phyloP scores from a whole-genome alignment of 148 eudicot species.

The Amaranthus cruentus region DNA sequence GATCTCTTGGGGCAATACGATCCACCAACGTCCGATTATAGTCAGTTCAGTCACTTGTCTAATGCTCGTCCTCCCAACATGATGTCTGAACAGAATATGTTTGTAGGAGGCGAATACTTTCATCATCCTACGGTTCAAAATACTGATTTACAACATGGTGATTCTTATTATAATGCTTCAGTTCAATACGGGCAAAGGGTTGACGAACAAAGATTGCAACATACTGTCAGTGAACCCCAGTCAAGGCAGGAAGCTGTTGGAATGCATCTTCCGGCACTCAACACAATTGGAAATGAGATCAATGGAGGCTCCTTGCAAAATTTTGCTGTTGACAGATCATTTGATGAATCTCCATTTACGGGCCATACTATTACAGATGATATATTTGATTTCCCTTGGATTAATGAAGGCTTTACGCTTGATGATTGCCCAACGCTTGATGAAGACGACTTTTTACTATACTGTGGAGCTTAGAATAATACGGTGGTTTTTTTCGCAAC shows the following conservation, averaged over 20 bases:
- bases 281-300: slow-evolving; percentile 33
- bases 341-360: slow-evolving; percentile 52
- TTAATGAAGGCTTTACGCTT: slow-evolving; percentile 28
- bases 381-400: slow-evolving; percentile 38
- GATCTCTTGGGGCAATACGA: slow-evolving; percentile 32
- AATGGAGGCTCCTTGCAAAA: slow-evolving; percentile 36
- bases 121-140: slow-evolving; percentile 32
- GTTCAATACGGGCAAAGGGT: slow-evolving; percentile 33
- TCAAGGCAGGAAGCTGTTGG: slow-evolving; percentile 31
- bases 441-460: slow-evolving; percentile 54
- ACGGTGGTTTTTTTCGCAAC: slow-evolving; percentile 4
- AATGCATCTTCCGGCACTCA: slow-evolving; percentile 25
- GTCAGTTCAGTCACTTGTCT: slow-evolving; percentile 33
- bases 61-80: slow-evolving; percentile 30
- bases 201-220: slow-evolving; percentile 32
- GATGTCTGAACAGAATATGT: slow-evolving; percentile 29
- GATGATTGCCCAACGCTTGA: slow-evolving; percentile 22
- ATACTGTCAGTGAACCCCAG: slow-evolving; percentile 29
- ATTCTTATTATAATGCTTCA: slow-evolving; percentile 32
- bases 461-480: slow-evolving; percentile 49
- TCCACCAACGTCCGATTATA: slow-evolving; percentile 31
- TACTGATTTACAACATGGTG: slow-evolving; percentile 35
- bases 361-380: slow-evolving; percentile 44
- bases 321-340: slow-evolving; percentile 38
- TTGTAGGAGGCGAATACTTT: slow-evolving; percentile 27